phyloP scores from a whole-genome alignment of 1,284 basidiomycete genomes.

The Leccinum griseonigrum region DNA sequence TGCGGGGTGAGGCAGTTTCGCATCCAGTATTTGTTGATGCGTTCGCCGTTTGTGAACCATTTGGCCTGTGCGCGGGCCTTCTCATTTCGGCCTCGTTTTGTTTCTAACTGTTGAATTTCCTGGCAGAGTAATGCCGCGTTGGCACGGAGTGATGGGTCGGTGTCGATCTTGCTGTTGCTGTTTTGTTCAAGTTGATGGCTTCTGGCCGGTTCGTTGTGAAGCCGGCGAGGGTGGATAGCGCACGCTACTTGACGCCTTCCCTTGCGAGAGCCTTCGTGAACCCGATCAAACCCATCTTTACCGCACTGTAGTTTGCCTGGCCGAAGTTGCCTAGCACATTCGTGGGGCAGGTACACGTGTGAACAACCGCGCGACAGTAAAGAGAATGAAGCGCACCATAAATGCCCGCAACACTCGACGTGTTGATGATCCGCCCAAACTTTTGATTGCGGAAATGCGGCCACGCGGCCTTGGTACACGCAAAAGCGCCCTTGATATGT shows the following conservation, averaged over 20 bases:
- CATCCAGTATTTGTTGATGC: too few species aligned
- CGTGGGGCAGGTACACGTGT: neutral
- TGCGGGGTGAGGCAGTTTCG: too few species aligned
- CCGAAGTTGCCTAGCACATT: slow-evolving; percentile 86
- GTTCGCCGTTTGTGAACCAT: too few species aligned
- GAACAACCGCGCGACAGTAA: neutral
- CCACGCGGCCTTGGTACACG: slow-evolving; percentile 98
- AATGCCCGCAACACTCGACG: slow-evolving; percentile 84
- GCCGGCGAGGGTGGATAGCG: too few species aligned
- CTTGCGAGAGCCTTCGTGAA: slow-evolving; percentile 92
- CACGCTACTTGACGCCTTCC: slow-evolving; percentile 83
- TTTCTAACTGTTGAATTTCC: too few species aligned
- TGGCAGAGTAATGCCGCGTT: too few species aligned
- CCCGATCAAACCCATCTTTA: slow-evolving; percentile 86
- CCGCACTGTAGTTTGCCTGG: slow-evolving; percentile 91
- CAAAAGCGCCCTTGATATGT: slow-evolving; percentile 92
- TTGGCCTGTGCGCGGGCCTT: too few species aligned
- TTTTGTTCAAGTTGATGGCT: too few species aligned
- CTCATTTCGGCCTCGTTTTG: too few species aligned
- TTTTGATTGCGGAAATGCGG: slow-evolving; percentile 94
- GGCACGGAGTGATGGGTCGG: too few species aligned
- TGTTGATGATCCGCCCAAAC: slow-evolving; percentile 91
- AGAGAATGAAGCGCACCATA: slow-evolving; percentile 53
- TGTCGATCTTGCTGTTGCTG: too few species aligned
- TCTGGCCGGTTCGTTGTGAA: too few species aligned